Evolutionary conservation across 768 basidiomycete species (phyloP).

Genomic region (Pisolithus microcarpus): DNA sequence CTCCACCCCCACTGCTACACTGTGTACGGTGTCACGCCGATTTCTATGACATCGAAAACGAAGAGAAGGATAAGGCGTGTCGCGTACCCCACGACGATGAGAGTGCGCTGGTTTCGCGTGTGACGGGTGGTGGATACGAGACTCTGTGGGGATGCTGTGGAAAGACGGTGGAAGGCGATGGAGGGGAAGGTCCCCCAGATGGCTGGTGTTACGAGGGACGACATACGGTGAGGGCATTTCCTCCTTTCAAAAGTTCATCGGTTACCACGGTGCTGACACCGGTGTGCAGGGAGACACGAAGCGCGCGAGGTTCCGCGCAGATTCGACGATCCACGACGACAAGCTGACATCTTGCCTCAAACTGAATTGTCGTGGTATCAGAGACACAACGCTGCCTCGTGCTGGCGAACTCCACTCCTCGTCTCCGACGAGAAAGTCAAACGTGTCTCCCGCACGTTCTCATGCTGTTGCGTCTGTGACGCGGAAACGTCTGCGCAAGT

Average conservation of each 20-base stretch:
- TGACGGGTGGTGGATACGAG: slow-evolving; percentile 37
- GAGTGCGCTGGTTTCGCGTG: slow-evolving; percentile 64
- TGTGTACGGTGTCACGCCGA: slow-evolving; percentile 69
- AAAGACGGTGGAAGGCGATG: slow-evolving; percentile 63
- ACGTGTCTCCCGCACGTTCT: slow-evolving; percentile 19
- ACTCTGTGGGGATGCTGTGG: slow-evolving; percentile 73
- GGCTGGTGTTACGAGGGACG: slow-evolving; percentile 84
- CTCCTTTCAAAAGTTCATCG: not conserved
- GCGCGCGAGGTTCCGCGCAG: slow-evolving; percentile 73
- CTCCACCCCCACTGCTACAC: slow-evolving; percentile 62
- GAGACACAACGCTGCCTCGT: slow-evolving; percentile 11
- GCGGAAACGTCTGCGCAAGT: slow-evolving; percentile 21
- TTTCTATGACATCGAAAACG: slow-evolving; percentile 68
- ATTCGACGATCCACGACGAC: slow-evolving; percentile 59
- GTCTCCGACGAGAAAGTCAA: slow-evolving; percentile 17
- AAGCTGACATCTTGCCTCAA: slow-evolving; percentile 56
- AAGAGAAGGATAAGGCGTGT: slow-evolving; percentile 52
- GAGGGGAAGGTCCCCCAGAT: slow-evolving; percentile 77
- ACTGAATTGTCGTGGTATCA: slow-evolving; percentile 46
- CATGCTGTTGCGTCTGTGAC: slow-evolving; percentile 7
- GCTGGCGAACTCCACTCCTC: not conserved
- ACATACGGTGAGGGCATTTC: slow-evolving; percentile 50
- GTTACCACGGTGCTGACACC: not conserved
- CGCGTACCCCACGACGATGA: slow-evolving; percentile 74
- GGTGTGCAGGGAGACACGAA: slow-evolving; percentile 53